Conservation (phyloP, 2,329 filamentous ascomycete genomes). For the Cordyceps militaris region DNA sequence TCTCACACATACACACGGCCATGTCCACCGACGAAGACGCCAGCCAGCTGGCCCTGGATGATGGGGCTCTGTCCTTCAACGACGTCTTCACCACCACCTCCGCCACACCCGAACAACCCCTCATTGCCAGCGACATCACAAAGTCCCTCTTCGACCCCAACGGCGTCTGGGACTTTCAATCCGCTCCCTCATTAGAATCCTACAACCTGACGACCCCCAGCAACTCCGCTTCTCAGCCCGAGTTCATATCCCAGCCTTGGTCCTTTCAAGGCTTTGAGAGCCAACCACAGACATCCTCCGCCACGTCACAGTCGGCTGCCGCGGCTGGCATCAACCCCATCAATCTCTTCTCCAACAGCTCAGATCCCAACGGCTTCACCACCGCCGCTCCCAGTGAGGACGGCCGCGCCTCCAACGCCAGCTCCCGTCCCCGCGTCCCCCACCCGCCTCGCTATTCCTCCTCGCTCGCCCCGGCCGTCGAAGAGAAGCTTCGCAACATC, state of each 20-base stretch:
- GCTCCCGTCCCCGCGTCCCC: background rate
- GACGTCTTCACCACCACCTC: slow-evolving; percentile 23
- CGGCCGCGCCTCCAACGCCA: slow-evolving; percentile 15
- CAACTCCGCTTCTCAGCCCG: slow-evolving; percentile 26
- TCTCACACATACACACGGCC: slow-evolving; percentile 12
- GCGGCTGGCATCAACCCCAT: slow-evolving; percentile 25
- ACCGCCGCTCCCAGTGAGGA: slow-evolving; percentile 20
- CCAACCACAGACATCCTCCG: slow-evolving; percentile 16
- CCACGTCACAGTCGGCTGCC: slow-evolving; percentile 19
- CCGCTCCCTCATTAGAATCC: slow-evolving; percentile 40
- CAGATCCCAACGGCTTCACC: slow-evolving; percentile 26
- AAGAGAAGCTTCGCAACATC: slow-evolving; percentile 55
- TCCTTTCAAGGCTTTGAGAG: slow-evolving; percentile 29
- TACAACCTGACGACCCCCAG: slow-evolving; percentile 33
- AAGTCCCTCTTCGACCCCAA: slow-evolving; percentile 25
- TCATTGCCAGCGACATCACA: slow-evolving; percentile 26
- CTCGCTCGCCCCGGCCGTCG: slow-evolving; percentile 48
- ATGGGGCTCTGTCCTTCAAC: slow-evolving; percentile 32
- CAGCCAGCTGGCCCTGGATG: slow-evolving; percentile 39
- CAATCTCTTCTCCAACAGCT: slow-evolving; percentile 20
- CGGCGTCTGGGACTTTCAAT: slow-evolving; percentile 40
- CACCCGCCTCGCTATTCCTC: slow-evolving; percentile 14
- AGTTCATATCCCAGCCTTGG: slow-evolving; percentile 30
- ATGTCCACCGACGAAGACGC: slow-evolving; percentile 36
- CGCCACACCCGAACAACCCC: slow-evolving; percentile 27